Percentiles rank a stretch among this genome's conserved stretches.
Conservation (phyloP, 2,329 filamentous ascomycete species). For the Monilinia laxa region DNA sequence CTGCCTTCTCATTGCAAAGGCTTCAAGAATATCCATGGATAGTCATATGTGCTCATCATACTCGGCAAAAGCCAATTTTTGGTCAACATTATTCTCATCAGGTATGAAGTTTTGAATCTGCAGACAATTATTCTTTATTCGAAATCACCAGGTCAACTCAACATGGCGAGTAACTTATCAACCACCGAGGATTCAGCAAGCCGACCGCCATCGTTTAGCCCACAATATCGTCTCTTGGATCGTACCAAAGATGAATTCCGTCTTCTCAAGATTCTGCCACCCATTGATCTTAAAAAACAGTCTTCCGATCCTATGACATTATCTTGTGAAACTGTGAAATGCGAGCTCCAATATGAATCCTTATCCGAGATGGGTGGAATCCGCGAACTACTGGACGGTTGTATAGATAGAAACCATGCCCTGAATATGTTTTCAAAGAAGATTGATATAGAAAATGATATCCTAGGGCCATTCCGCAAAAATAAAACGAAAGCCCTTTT, state of each 20-base stretch:
- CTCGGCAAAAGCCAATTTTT: neutral
- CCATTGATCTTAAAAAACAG: too few species aligned
- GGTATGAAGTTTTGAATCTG: neutral
- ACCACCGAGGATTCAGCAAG: neutral
- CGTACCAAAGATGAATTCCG: neutral
- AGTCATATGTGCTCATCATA: too few species aligned
- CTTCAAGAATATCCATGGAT: too few species aligned
- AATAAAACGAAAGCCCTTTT: neutral
- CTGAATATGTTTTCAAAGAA: neutral
- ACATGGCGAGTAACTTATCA: neutral
- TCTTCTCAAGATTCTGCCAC: neutral
- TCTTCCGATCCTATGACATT: neutral
- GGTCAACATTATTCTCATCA: neutral
- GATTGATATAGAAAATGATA: neutral
- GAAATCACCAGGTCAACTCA: neutral
- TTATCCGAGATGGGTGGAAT: neutral
- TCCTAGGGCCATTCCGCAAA: neutral
- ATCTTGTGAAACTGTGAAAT: neutral
- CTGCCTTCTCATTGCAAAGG: too few species aligned
- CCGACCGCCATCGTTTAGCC: neutral
- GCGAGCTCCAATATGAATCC: neutral
- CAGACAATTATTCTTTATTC: neutral
- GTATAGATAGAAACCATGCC: too few species aligned
- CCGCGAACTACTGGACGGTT: too few species aligned
- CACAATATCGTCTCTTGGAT: neutral